A percentile compares a stretch with the other conserved stretches of the same genome.
These are phyloP conservation scores for Papiliotrema nemorosa DNA, from an alignment of 1,284 basidiomycete species.

Conservation along the genomic window DNA sequence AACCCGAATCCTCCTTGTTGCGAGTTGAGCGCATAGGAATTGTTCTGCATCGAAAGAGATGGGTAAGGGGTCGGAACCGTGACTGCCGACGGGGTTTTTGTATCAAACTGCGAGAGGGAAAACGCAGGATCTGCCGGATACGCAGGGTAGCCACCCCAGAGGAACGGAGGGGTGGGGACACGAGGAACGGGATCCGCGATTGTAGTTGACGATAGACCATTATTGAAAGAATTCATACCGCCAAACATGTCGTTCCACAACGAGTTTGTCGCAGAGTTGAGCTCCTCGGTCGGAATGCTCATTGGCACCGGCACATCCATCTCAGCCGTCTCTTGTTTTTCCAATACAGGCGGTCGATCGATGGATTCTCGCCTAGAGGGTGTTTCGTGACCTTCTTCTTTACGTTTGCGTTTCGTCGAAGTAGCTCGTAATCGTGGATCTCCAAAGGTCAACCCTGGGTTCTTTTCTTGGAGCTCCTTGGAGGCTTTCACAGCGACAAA, in stretches of 20 bases:
- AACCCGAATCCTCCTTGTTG: conserved; percentile 16
- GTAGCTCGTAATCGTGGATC: conserved; percentile 8
- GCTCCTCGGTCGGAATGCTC: too few relatives aligned
- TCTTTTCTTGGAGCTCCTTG: conserved; percentile 31
- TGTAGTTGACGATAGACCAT: background rate
- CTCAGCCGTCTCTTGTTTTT: conserved; percentile 1
- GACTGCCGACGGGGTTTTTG: too few relatives aligned
- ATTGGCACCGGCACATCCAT: too few relatives aligned
- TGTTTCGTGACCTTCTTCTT: conserved; percentile 5
- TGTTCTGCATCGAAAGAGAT: too few relatives aligned
- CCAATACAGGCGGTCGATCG: background rate
- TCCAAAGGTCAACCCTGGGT: conserved; percentile 33
- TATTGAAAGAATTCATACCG: conserved; percentile 17
- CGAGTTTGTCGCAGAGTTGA: conserved; percentile 6
- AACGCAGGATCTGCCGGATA: background rate
- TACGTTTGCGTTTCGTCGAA: background rate
- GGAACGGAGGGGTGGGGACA: background rate
- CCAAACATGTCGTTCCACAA: conserved; percentile 31
- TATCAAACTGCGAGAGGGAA: background rate
- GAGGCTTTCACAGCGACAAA: conserved; percentile 58
- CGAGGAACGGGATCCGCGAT: background rate
- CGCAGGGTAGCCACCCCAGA: background rate
- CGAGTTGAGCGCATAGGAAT: background rate
- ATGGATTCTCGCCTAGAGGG: background rate
- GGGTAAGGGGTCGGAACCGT: too few relatives aligned